A percentile compares a stretch with the other conserved stretches of the same genome.
These are phyloP conservation scores for Diaporthe caulivora DNA, from an alignment of 2,329 filamentous ascomycete genomes.

Conservation along the genomic window DNA sequence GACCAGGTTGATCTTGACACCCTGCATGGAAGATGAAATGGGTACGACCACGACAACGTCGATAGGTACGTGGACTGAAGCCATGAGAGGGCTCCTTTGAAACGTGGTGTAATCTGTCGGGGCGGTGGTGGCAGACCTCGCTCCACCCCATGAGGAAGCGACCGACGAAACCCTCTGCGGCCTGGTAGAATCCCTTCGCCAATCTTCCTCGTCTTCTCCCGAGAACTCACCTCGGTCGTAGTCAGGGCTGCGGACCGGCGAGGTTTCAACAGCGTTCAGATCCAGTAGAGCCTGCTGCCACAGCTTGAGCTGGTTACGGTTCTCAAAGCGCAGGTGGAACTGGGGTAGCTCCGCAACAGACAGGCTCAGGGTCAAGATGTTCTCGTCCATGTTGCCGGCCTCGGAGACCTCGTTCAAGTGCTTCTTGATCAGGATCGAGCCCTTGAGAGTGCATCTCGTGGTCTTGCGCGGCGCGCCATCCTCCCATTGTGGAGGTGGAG, in stretches of 20 bases:
- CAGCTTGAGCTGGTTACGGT: conserved; percentile 84
- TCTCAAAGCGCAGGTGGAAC: conserved; percentile 92
- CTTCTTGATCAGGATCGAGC: conserved; percentile 98
- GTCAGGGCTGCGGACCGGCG: conserved; percentile 76
- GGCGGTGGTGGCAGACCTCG: conserved; percentile 86
- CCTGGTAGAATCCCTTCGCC: conserved; percentile 69
- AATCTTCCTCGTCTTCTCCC: conserved; percentile 90
- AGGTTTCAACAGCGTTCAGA: conserved; percentile 78
- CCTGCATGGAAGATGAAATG: conserved; percentile 98
- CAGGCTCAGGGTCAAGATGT: conserved; percentile 87
- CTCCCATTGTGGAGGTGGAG: conserved; percentile 71
- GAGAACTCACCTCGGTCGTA: conserved; percentile 83
- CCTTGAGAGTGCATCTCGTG: conserved; percentile 89
- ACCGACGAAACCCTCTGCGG: conserved; percentile 83
- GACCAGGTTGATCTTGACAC: conserved; percentile 96
- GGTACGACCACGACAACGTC: conserved; percentile 97
- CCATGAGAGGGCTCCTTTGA: conserved; percentile 61
- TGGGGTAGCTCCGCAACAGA: conserved; percentile 93
- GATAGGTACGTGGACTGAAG: conserved; percentile 85
- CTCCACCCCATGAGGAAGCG: conserved; percentile 84
- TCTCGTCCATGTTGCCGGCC: conserved; percentile 77
- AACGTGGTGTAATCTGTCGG: conserved; percentile 92
- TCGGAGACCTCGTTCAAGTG: conserved; percentile 91
- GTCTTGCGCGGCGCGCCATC: conserved; percentile 72
- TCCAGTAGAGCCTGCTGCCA: conserved; percentile 92